Percentiles rank a stretch among this genome's conserved stretches.
These are phyloP conservation scores for Phytophthora europaea DNA, from an alignment of 352 stramenopile species.

Conservation along the genomic window DNA sequence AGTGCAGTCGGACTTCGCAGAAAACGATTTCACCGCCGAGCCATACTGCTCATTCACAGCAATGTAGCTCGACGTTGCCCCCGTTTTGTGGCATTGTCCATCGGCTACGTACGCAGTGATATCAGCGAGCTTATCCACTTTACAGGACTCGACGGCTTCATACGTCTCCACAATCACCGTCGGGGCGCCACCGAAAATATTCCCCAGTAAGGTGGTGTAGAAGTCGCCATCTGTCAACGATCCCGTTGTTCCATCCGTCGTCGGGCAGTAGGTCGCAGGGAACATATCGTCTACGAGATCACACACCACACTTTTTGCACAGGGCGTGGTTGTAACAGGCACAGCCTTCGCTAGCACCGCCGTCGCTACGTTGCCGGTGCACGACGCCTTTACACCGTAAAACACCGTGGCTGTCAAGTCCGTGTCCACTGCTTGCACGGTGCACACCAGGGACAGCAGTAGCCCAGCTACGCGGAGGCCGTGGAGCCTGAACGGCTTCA, in stretches of 20 bases:
- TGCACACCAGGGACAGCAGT: not conserved
- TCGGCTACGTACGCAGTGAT: not conserved
- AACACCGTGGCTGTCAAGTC: not conserved
- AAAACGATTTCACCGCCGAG: not conserved
- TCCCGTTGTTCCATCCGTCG: not conserved
- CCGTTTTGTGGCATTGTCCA: not conserved
- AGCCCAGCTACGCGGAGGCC: not conserved
- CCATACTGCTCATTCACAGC: not conserved
- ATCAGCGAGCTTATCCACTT: not conserved
- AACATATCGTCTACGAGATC: not conserved
- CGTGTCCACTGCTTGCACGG: not conserved
- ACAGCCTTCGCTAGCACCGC: not conserved
- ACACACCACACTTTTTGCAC: not conserved
- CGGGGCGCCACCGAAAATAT: not conserved
- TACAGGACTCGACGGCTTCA: not conserved
- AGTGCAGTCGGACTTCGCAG: not conserved
- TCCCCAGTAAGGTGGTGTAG: not conserved
- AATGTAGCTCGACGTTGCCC: not conserved
- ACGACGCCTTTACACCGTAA: not conserved
- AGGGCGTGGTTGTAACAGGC: not conserved
- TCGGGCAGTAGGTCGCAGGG: not conserved
- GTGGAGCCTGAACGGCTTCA: not conserved
- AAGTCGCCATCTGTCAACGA: not conserved
- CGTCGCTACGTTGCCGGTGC: not conserved
- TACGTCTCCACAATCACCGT: not conserved